Evolutionary conservation across 1,139 yeast genomes (phyloP).

Genomic region (Blastobotrys aristatus): DNA sequence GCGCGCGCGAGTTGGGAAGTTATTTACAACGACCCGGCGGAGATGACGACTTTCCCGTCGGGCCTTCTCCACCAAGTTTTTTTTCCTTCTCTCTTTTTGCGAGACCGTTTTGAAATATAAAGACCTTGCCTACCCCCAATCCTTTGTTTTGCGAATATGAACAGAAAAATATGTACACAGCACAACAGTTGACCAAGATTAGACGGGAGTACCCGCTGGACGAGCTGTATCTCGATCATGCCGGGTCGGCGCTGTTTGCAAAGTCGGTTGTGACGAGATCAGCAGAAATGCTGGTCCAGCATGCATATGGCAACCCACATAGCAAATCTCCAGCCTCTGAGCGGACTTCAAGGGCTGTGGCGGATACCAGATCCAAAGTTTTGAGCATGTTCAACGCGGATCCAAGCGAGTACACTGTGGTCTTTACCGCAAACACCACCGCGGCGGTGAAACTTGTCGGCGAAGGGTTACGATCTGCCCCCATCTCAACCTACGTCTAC

Average conservation of each 20-base stretch:
- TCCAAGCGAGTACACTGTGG: slow-evolving; percentile 36
- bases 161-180: no score
- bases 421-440: slow-evolving; percentile 40
- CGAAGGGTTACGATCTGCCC: slow-evolving; percentile 27
- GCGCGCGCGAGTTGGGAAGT: no score
- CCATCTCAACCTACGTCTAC: slow-evolving; percentile 26
- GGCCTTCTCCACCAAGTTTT: background rate
- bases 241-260: slow-evolving; percentile 39
- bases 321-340: slow-evolving; percentile 34
- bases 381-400: slow-evolving; percentile 34
- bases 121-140: no score
- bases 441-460: slow-evolving; percentile 38
- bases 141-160: no score
- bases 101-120: no score
- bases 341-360: slow-evolving; percentile 27
- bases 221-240: slow-evolving; percentile 39
- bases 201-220: background rate
- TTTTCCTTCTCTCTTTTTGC: no score
- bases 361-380: slow-evolving; percentile 29
- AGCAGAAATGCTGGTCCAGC: slow-evolving; percentile 24
- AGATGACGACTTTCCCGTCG: no score
- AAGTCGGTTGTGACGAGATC: slow-evolving; percentile 27
- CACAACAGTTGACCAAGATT: background rate
- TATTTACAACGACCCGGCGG: no score
- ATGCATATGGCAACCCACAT: slow-evolving; percentile 40